Base-by-base conservation (phyloP, 768 basidiomycete species). In the Kwoniella heveanensis region DNA sequence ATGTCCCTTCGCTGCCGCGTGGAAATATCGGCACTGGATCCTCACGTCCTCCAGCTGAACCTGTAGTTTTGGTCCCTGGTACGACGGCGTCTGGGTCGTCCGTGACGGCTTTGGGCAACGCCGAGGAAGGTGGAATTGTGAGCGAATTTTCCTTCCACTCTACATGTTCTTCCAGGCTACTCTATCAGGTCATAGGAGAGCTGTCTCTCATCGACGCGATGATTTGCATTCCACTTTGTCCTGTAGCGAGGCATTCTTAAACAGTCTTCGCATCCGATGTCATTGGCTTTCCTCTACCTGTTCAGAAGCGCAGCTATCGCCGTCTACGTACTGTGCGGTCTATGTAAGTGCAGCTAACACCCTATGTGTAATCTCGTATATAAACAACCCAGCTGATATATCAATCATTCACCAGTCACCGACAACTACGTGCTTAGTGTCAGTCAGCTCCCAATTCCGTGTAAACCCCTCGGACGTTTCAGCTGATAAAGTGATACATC, bases 401-500 rank as follows among this genome's bases (percentile, higher is more conserved):
- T 19, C 30, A 9, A 17, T 5, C 12, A 36, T 36, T 36, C 13
- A 0, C 15, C 88, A 82, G 88, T 91, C 77, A 91, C 91, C 39
- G 82, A 86, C 70, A 90, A 93, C 77, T 98, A 93, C 80, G 94
- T 99, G 22, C 84, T 98, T 66, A 92, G 92, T 50, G 93, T 95
- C 63, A 71, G 93, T 95, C 63, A 71, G 91, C 80, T 56, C 6
- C 37, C 21, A 21, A 13, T 47, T 24, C 57, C 48, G 15, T 13
- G 48, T 37, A 32, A 9, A 6, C 22, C n/a, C n/a, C 5, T 53
- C 6, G 55, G n/a, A 48, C 5, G 36, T 2, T 44, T 24, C n/a
- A 25, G 52, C 66, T 62, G 48, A 70, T 52, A 13, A 30, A 17
- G 50, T 52, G 29, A 30, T 67, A 27, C 39, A 44, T 44, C 9